Evolutionary conservation across 495 filamentous ascomycete species (phyloP).

Genomic region (Talaromyces thailandensis): DNA sequence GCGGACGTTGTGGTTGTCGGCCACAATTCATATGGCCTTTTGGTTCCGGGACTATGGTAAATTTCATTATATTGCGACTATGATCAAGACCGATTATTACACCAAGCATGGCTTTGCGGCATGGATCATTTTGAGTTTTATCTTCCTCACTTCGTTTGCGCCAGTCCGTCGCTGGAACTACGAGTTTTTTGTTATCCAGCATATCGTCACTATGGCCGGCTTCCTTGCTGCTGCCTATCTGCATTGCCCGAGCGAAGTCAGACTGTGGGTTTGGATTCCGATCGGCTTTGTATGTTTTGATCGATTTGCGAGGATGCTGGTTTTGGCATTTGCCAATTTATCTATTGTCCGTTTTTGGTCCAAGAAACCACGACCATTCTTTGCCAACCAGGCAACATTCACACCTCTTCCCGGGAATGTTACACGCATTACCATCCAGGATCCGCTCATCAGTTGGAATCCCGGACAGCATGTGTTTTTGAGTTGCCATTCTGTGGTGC

Average conservation of each 20-base stretch:
- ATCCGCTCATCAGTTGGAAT: conserved; percentile 61
- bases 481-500: conserved; percentile 56
- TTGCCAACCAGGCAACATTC: conserved; percentile 47
- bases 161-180: conserved; percentile 63
- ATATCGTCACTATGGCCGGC: conserved; percentile 56
- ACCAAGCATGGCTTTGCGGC: conserved; percentile 62
- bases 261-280: conserved; percentile 60
- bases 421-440: conserved; percentile 60
- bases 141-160: conserved; percentile 55
- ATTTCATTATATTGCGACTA: conserved; percentile 50
- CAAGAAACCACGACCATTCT: conserved; percentile 12
- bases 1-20: conserved; percentile 64
- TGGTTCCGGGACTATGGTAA: conserved; percentile 62
- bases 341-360: conserved; percentile 41
- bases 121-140: conserved; percentile 67
- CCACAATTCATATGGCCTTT: conserved; percentile 64
- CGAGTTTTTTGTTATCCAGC: conserved; percentile 77
- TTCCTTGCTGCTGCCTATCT: conserved; percentile 56
- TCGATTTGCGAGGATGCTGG: conserved; percentile 43
- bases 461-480: conserved; percentile 76
- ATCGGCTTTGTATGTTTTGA: conserved; percentile 66
- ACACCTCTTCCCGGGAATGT: conserved; percentile 51
- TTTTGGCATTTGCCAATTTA: conserved; percentile 56
- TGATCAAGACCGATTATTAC: conserved; percentile 56
- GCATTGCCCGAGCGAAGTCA: conserved; percentile 50